Conservation (phyloP, 169 alveolate species). For the Cyclospora cayetanensis region DNA sequence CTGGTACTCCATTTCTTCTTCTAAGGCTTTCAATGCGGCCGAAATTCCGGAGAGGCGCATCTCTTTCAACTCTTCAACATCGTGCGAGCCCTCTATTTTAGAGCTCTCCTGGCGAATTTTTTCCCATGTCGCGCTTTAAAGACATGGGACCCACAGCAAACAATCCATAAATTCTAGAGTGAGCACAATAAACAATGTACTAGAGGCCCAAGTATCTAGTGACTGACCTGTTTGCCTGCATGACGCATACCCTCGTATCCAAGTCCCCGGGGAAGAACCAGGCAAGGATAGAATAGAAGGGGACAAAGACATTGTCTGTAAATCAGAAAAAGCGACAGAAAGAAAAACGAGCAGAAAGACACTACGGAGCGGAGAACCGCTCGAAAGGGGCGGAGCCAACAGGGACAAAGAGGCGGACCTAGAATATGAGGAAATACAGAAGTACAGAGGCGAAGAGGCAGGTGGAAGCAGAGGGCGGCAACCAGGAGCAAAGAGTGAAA, state of each 20-base stretch:
- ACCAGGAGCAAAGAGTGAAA: no score
- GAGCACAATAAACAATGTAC: not conserved
- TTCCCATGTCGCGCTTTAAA: not conserved
- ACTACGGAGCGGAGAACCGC: not conserved
- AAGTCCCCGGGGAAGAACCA: conserved; percentile 70
- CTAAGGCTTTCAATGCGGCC: not conserved
- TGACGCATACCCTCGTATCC: conserved; percentile 64
- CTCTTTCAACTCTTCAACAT: not conserved
- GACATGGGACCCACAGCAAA: not conserved
- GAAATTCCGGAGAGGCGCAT: not conserved
- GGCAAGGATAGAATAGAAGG: conserved; percentile 59
- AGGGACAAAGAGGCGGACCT: no score
- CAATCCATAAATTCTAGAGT: not conserved
- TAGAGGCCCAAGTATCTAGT: not conserved
- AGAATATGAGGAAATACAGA: no score
- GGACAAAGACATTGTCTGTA: conserved; percentile 50
- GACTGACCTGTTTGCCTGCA: conserved; percentile 65
- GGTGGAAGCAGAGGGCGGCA: no score
- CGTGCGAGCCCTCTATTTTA: not conserved
- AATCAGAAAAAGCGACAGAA: not conserved
- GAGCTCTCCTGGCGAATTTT: not conserved
- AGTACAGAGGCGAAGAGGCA: no score
- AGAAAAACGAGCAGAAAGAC: not conserved
- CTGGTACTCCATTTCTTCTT: not conserved
- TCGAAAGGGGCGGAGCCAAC: not conserved